Conservation (phyloP, 192 early-diverging fungal genomes). For the Gigaspora rosea region DNA sequence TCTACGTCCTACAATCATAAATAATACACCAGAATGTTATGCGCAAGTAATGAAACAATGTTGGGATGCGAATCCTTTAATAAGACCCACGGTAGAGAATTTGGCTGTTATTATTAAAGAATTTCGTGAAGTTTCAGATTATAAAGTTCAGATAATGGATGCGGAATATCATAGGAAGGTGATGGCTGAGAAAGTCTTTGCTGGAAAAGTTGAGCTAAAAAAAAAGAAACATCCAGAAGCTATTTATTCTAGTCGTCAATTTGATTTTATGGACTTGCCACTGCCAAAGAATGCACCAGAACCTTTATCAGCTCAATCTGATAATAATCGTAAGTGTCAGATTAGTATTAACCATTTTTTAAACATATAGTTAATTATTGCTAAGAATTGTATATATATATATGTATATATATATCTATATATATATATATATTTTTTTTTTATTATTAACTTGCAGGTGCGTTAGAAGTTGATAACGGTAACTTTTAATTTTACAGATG, state of each 20-base stretch:
- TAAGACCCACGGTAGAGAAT: neutral
- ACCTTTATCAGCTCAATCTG: too few species aligned
- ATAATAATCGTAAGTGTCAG: too few species aligned
- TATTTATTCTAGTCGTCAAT: slow-evolving; percentile 3
- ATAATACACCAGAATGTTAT: slow-evolving; percentile 37
- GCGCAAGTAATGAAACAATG: slow-evolving; percentile 15
- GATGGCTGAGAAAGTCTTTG: neutral
- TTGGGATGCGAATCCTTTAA: slow-evolving; percentile 16
- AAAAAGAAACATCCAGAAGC: slow-evolving; percentile 17
- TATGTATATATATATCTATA: too few species aligned
- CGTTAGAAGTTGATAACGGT: too few species aligned
- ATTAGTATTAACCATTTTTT: too few species aligned
- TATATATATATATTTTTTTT: too few species aligned
- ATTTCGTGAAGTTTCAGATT: slow-evolving; percentile 11
- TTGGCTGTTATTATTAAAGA: neutral
- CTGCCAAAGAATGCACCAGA: neutral
- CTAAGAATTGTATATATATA: too few species aligned
- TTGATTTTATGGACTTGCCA: neutral
- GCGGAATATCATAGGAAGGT: neutral
- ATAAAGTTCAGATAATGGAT: neutral
- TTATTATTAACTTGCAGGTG: too few species aligned
- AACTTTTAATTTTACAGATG: too few species aligned
- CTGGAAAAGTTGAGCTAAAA: neutral
- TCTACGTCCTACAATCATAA: slow-evolving; percentile 35
- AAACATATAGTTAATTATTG: too few species aligned